phyloP scores from a whole-genome alignment of 805 yeast species.

The Yarrowia keelungensis region DNA sequence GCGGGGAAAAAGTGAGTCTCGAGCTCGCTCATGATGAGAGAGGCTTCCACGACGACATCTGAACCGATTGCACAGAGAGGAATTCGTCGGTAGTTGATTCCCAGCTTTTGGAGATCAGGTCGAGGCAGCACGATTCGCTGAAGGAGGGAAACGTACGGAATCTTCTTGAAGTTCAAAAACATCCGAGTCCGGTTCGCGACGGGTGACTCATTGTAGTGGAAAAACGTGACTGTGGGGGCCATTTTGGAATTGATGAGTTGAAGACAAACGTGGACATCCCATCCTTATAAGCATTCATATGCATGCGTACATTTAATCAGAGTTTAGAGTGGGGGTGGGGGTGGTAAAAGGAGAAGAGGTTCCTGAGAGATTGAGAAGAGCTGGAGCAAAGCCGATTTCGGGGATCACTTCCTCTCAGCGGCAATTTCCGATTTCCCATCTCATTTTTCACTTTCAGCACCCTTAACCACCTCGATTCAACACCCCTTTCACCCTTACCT shows the following conservation, averaged over 20 bases:
- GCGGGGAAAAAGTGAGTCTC: constrained; percentile 35
- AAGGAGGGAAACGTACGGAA: constrained; percentile 14
- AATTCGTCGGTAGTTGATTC: constrained; percentile 35
- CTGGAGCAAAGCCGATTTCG: neutral
- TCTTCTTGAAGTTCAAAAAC: constrained; percentile 35
- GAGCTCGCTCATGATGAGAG: constrained; percentile 33
- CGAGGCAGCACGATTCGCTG: constrained; percentile 26
- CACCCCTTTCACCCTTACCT: neutral
- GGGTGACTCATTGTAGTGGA: constrained; percentile 38
- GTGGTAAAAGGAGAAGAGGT: neutral
- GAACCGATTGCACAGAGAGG: constrained; percentile 37
- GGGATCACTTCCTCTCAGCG: neutral
- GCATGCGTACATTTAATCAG: constrained; percentile 23
- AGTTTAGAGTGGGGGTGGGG: neutral
- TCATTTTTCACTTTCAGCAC: too few relatives aligned
- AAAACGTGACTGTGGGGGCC: constrained; percentile 26
- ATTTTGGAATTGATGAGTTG: neutral
- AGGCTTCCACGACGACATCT: constrained; percentile 28
- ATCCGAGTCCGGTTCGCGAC: constrained; percentile 34
- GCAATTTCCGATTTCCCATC: neutral
- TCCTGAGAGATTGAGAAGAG: neutral
- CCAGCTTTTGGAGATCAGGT: constrained; percentile 32
- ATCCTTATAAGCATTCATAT: constrained; percentile 1
- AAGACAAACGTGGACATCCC: too few relatives aligned
- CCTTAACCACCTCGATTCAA: too few relatives aligned